Percentiles rank a stretch among this genome's conserved stretches.
These are phyloP conservation scores for Lactarius vividus DNA, from an alignment of 768 basidiomycete species.

Conservation along the genomic window DNA sequence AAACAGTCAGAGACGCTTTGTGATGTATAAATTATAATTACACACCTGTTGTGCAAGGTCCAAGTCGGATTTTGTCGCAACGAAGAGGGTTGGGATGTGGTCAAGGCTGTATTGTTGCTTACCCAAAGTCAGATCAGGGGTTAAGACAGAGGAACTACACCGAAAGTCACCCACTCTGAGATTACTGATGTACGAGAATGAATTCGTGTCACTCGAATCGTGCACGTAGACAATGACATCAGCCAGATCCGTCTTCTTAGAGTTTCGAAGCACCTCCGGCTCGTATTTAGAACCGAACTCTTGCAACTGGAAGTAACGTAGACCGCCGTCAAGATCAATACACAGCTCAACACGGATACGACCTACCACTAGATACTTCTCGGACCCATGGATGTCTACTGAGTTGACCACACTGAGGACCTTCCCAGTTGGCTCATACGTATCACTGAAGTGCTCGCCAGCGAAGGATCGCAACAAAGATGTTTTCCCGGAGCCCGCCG, in stretches of 20 bases:
- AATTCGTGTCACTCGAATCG: constrained; percentile 98
- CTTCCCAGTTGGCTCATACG: constrained; percentile 87
- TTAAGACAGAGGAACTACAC: constrained; percentile 12
- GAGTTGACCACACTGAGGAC: constrained; percentile 91
- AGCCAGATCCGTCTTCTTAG: constrained; percentile 87
- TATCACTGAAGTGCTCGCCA: constrained; percentile 69
- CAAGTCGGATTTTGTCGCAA: constrained; percentile 98
- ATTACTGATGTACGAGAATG: constrained; percentile 97
- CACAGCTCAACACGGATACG: background rate
- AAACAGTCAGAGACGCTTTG: background rate
- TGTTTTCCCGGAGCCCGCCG: constrained; percentile 95
- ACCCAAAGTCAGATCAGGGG: constrained; percentile 19
- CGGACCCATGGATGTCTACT: constrained; percentile 90
- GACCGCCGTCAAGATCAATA: constrained; percentile 8
- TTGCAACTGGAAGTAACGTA: constrained; percentile 63
- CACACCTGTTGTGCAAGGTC: constrained; percentile 91
- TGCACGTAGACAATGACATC: constrained; percentile 96
- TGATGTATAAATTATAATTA: constrained; percentile 27
- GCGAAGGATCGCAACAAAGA: constrained; percentile 81
- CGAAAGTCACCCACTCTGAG: constrained; percentile 60
- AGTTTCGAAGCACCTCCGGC: constrained; percentile 80
- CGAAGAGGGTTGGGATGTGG: constrained; percentile 92
- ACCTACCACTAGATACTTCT: constrained; percentile 95
- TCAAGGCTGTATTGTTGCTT: constrained; percentile 98
- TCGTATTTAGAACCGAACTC: constrained; percentile 98